Base-by-base conservation (phyloP, 352 stramenopile species). In the Discostella stelligera region DNA sequence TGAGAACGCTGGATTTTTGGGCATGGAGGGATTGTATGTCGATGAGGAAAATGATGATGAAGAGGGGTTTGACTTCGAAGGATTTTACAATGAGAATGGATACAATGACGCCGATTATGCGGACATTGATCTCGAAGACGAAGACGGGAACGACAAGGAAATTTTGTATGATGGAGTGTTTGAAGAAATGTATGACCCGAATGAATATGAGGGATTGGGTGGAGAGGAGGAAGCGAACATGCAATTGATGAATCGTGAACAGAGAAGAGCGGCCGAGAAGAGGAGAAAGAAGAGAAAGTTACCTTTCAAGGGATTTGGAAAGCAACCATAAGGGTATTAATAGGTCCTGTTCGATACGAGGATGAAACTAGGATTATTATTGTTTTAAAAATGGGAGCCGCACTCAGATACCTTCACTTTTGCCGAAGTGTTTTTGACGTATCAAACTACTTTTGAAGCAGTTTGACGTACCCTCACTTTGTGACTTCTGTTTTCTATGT, bases 231-330 rank as follows among this genome's bases (percentile, higher is more conserved):
- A 68, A 21, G 56, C 63, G 39, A 70, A 41, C 7, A 75, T 59
- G 21, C 46, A 72, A 27, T 67, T 61, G 39, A 85, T 90, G 61
- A 92, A 92, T 79, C 68, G 87, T 44, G 76, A 86, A 71, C 79
- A 90, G 76, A 77, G 87, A 52, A 77, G 87, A 71, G 79, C 84
- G 39, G 87, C 79, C 14, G 77, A 82, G n/a, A 83, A 82, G 74
- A 78, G 55, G 32, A 82, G 84, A 50, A 88, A 85, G 59, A 83
- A 84, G 60, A 81, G 71, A 46, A 91, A 90, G 66, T 62, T 85
- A 16, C 84, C 82, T 54, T 76, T 74, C 64, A 90, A 90, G 52
- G 87, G 87, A 16, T 92, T 92, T 77, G 87, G 84, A 21, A 61
- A 32, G 11, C 54, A 41, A 11, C 18, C n/a, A 25, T 61, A 18